These are phyloP conservation scores for Aureobasidium sp. DNA, from an alignment of 2,329 filamentous ascomycete genomes.

Conservation along the genomic window DNA sequence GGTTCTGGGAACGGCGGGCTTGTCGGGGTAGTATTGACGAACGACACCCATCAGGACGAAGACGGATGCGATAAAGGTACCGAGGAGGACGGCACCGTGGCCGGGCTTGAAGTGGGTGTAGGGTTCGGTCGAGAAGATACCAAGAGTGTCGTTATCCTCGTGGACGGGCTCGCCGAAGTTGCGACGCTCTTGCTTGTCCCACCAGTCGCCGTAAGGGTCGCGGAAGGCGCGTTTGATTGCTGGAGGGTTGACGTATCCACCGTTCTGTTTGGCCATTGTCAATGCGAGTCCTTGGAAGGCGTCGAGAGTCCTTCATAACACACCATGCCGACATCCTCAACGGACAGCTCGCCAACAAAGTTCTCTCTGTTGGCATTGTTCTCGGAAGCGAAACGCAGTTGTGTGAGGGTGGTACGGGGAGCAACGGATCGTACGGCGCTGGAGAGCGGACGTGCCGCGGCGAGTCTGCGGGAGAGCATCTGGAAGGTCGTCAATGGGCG, in stretches of 20 bases:
- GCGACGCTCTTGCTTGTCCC: constrained; percentile 93
- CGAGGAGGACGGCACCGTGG: constrained; percentile 55
- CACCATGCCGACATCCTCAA: constrained; percentile 54
- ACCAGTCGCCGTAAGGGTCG: constrained; percentile 90
- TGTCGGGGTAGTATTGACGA: constrained; percentile 36
- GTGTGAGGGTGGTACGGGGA: constrained; percentile 22
- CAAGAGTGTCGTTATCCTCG: constrained; percentile 90
- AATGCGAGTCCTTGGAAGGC: constrained; percentile 13
- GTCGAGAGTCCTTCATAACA: constrained; percentile 24
- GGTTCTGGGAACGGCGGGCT: constrained; percentile 31
- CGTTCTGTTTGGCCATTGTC: constrained; percentile 50
- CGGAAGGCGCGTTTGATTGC: constrained; percentile 81
- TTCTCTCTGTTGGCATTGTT: constrained; percentile 28
- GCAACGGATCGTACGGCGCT: constrained; percentile 24
- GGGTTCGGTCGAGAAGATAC: constrained; percentile 79
- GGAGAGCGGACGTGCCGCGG: constrained; percentile 32
- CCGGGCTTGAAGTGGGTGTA: constrained; percentile 75
- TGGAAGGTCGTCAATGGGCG: constrained; percentile 10
- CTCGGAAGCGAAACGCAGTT: constrained; percentile 24
- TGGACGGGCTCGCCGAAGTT: constrained; percentile 96
- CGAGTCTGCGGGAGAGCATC: constrained; percentile 37
- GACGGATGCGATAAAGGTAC: constrained; percentile 34
- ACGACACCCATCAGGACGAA: constrained; percentile 32
- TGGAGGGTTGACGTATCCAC: constrained; percentile 72
- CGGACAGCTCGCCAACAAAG: constrained; percentile 16